These are phyloP conservation scores for Trichoderma sp. DNA, from an alignment of 2,329 filamentous ascomycete species.

Conservation along the genomic window DNA sequence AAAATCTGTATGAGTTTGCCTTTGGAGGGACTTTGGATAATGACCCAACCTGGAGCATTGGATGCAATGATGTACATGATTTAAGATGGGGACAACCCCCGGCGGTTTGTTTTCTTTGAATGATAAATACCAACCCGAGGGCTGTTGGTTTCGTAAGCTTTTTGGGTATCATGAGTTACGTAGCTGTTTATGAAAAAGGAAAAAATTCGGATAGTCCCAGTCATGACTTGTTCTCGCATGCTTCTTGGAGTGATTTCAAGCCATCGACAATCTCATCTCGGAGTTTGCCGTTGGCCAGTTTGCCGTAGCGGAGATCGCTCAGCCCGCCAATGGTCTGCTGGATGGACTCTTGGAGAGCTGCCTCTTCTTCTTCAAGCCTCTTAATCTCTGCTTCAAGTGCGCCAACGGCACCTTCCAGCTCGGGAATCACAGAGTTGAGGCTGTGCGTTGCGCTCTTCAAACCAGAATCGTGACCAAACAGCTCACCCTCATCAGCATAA, in stretches of 20 bases:
- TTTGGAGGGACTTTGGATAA: background rate
- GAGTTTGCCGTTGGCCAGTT: conserved; percentile 65
- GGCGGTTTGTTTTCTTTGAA: background rate
- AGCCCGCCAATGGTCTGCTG: conserved; percentile 68
- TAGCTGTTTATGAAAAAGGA: conserved; percentile 8
- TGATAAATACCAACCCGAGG: background rate
- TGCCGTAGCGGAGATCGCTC: conserved; percentile 82
- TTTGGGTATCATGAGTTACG: conserved; percentile 16
- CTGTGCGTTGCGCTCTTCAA: conserved; percentile 57
- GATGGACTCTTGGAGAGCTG: conserved; percentile 60
- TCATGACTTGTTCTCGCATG: conserved; percentile 54
- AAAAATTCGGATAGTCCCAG: background rate
- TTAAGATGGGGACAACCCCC: background rate
- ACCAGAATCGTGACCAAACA: conserved; percentile 57
- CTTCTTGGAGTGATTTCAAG: conserved; percentile 56
- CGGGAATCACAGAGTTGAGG: conserved; percentile 64
- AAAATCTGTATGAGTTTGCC: background rate
- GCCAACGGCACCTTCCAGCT: conserved; percentile 66
- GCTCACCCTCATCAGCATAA: conserved; percentile 41
- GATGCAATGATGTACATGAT: conserved; percentile 14
- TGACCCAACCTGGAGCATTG: background rate
- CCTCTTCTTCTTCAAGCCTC: conserved; percentile 65
- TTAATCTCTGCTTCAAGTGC: conserved; percentile 69
- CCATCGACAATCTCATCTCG: conserved; percentile 68
- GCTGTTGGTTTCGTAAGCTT: background rate